Evolutionary conservation across 768 basidiomycete genomes (phyloP).

Genomic region (Boletus vermiculosoides): DNA sequence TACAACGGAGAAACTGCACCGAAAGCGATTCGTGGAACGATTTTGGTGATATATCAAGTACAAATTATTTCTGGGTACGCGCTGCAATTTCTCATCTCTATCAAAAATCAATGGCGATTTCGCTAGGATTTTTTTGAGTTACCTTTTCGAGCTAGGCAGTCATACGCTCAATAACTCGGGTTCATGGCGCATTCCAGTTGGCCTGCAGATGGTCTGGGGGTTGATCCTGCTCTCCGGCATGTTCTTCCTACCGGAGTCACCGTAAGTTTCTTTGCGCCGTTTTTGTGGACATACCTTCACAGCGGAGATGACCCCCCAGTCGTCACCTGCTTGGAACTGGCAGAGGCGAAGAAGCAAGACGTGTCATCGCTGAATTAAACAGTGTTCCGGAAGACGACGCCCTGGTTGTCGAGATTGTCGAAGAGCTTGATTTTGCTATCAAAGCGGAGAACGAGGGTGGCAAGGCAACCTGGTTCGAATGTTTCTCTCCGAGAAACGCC

Average conservation of each 20-base stretch:
- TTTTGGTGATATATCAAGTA: conserved; percentile 73
- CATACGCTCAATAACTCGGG: conserved; percentile 55
- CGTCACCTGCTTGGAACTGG: conserved; percentile 68
- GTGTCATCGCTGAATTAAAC: conserved; percentile 66
- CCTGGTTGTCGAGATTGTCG: conserved; percentile 57
- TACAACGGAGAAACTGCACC: conserved; percentile 82
- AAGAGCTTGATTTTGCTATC: conserved; percentile 66
- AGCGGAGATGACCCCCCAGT: conserved; percentile 32
- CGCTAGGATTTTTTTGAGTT: conserved; percentile 66
- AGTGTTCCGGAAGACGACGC: conserved; percentile 56
- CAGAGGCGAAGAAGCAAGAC: conserved; percentile 51
- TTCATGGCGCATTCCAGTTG: conserved; percentile 75
- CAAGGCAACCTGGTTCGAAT: conserved; percentile 75
- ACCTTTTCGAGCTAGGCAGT: conserved; percentile 67
- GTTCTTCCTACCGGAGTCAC: conserved; percentile 77
- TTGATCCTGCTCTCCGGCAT: conserved; percentile 64
- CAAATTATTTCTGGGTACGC: conserved; percentile 70
- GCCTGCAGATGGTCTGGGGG: conserved; percentile 71
- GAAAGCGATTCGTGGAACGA: conserved; percentile 67
- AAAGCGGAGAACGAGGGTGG: conserved; percentile 76
- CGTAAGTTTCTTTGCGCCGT: conserved; percentile 41
- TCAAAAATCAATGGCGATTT: not conserved
- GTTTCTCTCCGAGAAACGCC: conserved; percentile 66
- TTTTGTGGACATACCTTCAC: not conserved
- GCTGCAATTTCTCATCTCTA: not conserved